Base-by-base conservation (phyloP, 108 stramenopile species). In the Cyclotella cryptica region DNA sequence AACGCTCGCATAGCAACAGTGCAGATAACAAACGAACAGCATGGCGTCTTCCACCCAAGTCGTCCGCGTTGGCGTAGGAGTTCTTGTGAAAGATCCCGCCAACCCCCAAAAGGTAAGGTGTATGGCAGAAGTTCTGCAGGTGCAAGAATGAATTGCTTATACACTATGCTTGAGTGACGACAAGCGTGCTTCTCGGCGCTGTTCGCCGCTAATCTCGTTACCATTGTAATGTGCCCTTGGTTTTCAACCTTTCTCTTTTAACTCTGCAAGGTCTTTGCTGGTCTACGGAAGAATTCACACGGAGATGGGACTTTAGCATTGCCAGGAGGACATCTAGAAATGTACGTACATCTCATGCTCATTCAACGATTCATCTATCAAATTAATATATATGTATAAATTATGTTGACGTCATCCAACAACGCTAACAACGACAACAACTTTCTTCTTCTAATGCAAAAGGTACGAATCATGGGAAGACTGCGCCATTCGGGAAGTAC, bases 261-360 rank as follows among this genome's bases (percentile, higher is more conserved):
- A 2, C 8, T 1, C 15, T 22, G 6, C n/a, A 24, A 83, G 70
- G 66, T 86, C n/a, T 82, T 89, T 76, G 89, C 89, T 51, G 93
- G 93, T 13, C 87, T 91, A 27, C 92, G 96, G 21, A 87, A 87
- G 75, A 92, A 90, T 18, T 83, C 80, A 53, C 96, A 96, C 65
- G 96, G 96, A 2, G 86, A 88, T 19, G 62, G 71, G 11, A 85
- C 84, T 24, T 64, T 94, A 5, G 90, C 92, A 11, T 76, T 94
- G 43, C 92, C 91, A 0, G 93, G 96, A 1, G 96, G 96, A 21
- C 96, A 96, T 68, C 75, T 96, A 51, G 96, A 96, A 86, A 75
- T 96, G 35, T 35, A 6, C 35, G 35, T 35, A 35, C n/a, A n/a
- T 35, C 6, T 2, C 6, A 35, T 6, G 4, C 6, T 5, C 35